Base-by-base conservation (phyloP, 2,329 filamentous ascomycete genomes). In the Sporothrix globosa region DNA sequence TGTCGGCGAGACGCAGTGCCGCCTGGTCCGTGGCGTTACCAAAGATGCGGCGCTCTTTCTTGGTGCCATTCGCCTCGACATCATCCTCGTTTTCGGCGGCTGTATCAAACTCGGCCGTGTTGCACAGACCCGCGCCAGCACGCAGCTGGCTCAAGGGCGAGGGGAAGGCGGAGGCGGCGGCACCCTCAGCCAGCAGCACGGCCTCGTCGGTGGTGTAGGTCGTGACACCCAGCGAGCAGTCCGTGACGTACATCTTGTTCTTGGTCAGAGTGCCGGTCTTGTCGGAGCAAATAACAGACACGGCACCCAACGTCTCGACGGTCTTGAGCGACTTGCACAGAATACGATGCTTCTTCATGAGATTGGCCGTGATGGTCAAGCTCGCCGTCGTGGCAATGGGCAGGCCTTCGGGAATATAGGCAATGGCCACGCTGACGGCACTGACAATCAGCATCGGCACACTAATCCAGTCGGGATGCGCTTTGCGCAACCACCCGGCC, bases 251-350 rank as follows among this genome's bases (percentile, higher is more conserved):
- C 91, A 93, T 92, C 73, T 88, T 87, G 70, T 92, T 92, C 86
- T 87, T 72, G 13, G 89, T 91, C 69, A 91, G 80, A 0, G 89
- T 91, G 3, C 91, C 91, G 0, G 91, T 93, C 81, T 93, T 93
- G 77, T 93, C 91, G 0, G 90, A 92, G 77, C 91, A 92, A 48
- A 93, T 89, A 9, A 92, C 86, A 0, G 89, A 91, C 1, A 92
- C 90, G 0, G 88, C 85, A 0, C 91, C 91, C 0, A 93, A 83
- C 0, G 91, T 93, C 79, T 93, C 91, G 0, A 92, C 90, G 0
- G 91, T 93, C 80, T 91, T 92, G 58, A 93, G 82, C 0, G 89
- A 92, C 80, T 93, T 93, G 86, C 91, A 92, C 9, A 93, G 84
- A 54, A 93, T 88, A 76, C 91, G 90, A 78, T 93, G 90, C 79